Percentiles rank a stretch among this genome's conserved stretches.
These are phyloP conservation scores for Diddensiella caesifluorescens DNA, from an alignment of 805 yeast genomes.

Conservation along the genomic window DNA sequence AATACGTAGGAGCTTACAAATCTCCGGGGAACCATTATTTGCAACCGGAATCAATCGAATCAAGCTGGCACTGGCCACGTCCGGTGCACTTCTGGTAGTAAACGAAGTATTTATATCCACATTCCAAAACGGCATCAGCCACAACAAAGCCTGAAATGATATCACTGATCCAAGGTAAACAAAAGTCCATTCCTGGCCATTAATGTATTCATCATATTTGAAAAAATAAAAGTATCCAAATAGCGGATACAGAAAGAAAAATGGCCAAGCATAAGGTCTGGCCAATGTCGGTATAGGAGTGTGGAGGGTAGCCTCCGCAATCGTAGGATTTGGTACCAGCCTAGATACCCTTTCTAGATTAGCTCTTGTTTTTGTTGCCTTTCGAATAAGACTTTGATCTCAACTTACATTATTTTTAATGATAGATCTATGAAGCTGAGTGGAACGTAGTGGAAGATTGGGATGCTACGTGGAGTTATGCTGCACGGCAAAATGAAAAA, in stretches of 20 bases:
- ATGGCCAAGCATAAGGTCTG: constrained; percentile 82
- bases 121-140: constrained; percentile 95
- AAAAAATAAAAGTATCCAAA: constrained; percentile 58
- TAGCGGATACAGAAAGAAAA: constrained; percentile 63
- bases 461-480: too few relatives aligned
- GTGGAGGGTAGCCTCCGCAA: constrained; percentile 67
- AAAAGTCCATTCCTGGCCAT: constrained; percentile 94
- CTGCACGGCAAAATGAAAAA: too few relatives aligned
- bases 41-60: constrained; percentile 76
- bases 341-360: constrained; percentile 5
- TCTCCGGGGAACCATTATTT: constrained; percentile 80
- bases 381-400: too few relatives aligned
- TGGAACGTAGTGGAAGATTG: too few relatives aligned
- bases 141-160: constrained; percentile 66
- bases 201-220: constrained; percentile 75
- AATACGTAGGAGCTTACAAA: constrained; percentile 54
- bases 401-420: too few relatives aligned
- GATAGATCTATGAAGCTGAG: too few relatives aligned
- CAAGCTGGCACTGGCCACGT: constrained; percentile 60
- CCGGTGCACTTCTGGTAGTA: constrained; percentile 53
- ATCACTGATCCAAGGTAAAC: constrained; percentile 72
- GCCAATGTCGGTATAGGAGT: constrained; percentile 54
- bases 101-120: constrained; percentile 62
- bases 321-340: constrained; percentile 66
- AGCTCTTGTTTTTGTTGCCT: too few relatives aligned